Evolutionary conservation across 306 rosid genomes (phyloP).

Genomic region (Gastrolobium villosum): DNA sequence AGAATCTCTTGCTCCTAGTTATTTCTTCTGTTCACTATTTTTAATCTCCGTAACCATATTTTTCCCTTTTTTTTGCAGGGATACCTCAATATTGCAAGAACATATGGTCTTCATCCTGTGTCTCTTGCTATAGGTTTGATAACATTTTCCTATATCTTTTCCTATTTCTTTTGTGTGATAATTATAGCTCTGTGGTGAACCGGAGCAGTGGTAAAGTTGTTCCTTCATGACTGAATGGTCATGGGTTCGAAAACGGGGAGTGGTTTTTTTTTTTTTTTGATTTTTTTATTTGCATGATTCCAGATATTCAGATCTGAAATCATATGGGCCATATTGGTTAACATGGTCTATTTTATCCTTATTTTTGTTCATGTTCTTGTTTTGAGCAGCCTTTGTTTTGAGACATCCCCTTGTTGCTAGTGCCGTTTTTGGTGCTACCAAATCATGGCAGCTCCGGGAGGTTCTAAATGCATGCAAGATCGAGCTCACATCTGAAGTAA

Average conservation of each 20-base stretch:
- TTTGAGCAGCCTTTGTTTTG: constrained; percentile 86
- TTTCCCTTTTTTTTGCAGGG: constrained; percentile 64
- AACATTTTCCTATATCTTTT: constrained; percentile 23
- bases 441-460: constrained; percentile 80
- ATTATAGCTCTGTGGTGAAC: not conserved
- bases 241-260: too few species aligned
- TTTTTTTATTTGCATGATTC: not conserved
- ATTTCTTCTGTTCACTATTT: constrained; percentile 35
- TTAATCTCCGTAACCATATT: constrained; percentile 23
- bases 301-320: not conserved
- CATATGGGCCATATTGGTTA: not conserved
- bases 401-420: constrained; percentile 90
- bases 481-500: constrained; percentile 67
- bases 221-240: too few species aligned
- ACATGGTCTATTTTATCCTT: constrained; percentile 7
- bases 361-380: constrained; percentile 10
- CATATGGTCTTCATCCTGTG: constrained; percentile 78
- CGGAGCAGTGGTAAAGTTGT: too few species aligned
- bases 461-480: constrained; percentile 68
- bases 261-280: too few species aligned
- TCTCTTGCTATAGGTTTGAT: constrained; percentile 88
- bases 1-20: constrained; percentile 34
- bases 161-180: not conserved
- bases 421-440: constrained; percentile 84
- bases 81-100: constrained; percentile 65